These are phyloP conservation scores for Centrapalus pauciflorus DNA, from an alignment of 129 eudicot genomes.

Conservation along the genomic window DNA sequence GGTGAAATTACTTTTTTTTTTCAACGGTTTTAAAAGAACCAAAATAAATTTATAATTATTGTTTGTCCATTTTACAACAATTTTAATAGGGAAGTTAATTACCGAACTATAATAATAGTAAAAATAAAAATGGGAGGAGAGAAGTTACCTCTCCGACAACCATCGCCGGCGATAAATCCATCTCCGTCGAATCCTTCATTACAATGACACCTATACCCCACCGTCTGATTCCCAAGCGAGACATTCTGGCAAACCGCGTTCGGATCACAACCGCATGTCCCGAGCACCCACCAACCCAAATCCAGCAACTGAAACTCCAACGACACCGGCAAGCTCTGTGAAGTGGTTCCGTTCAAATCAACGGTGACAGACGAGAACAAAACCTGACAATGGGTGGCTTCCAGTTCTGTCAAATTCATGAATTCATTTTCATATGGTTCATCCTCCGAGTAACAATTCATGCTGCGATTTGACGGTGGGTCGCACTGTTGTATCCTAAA, in stretches of 20 bases:
- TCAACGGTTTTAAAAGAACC: no score
- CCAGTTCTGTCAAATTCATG: slow-evolving; percentile 19
- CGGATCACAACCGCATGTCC: slow-evolving; percentile 37
- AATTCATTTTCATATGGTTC: slow-evolving; percentile 2
- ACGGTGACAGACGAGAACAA: slow-evolving; percentile 47
- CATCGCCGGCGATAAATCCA: slow-evolving; percentile 57
- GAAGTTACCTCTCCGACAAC: slow-evolving; percentile 61
- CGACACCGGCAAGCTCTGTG: slow-evolving; percentile 28
- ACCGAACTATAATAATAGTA: not conserved
- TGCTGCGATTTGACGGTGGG: not conserved
- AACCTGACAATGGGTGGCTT: slow-evolving; percentile 19
- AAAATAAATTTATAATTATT: not conserved
- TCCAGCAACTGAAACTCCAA: slow-evolving; percentile 59
- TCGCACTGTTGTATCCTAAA: slow-evolving; percentile 28
- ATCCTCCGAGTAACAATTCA: slow-evolving; percentile 48
- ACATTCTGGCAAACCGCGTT: slow-evolving; percentile 42
- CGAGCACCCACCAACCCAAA: slow-evolving; percentile 71
- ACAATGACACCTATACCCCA: slow-evolving; percentile 63
- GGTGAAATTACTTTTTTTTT: not conserved
- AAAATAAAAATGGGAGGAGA: not conserved
- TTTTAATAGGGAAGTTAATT: no score
- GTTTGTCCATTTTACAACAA: not conserved
- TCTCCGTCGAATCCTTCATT: slow-evolving; percentile 60
- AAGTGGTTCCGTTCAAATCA: slow-evolving; percentile 14
- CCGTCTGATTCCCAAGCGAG: not conserved